Percentiles rank a stretch among this genome's conserved stretches.
phyloP scores from a whole-genome alignment of 148 eudicot species.

The Bassia scoparia region DNA sequence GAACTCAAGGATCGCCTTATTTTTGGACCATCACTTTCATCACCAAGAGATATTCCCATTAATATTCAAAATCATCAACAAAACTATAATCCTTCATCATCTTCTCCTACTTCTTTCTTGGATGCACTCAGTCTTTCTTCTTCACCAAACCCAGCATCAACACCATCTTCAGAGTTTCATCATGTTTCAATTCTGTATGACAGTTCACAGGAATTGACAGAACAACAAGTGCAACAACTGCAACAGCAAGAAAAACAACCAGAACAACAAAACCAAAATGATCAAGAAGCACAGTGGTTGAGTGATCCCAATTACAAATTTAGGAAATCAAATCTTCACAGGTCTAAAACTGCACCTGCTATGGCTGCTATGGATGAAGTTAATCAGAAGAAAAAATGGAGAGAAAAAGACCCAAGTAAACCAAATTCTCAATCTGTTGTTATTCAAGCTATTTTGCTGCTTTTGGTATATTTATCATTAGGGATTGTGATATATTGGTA shows the following conservation, averaged over 20 bases:
- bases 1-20: constrained; percentile 72
- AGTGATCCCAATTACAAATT: constrained; percentile 43
- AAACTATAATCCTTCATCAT: background rate
- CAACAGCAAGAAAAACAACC: background rate
- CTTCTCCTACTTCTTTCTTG: constrained; percentile 24
- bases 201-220: background rate
- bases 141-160: constrained; percentile 15
- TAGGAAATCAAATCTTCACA: constrained; percentile 48
- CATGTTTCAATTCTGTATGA: background rate
- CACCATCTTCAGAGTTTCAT: constrained; percentile 24
- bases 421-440: constrained; percentile 46
- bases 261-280: constrained; percentile 38
- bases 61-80: constrained; percentile 4
- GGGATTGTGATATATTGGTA: constrained; percentile 66
- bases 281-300: too few relatives aligned
- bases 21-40: constrained; percentile 46
- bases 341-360: constrained; percentile 93
- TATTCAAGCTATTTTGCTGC: constrained; percentile 57
- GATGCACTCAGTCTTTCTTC: constrained; percentile 40
- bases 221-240: background rate
- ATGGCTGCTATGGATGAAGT: constrained; percentile 71
- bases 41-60: constrained; percentile 13
- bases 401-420: constrained; percentile 29
- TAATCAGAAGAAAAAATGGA: constrained; percentile 17
- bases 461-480: constrained; percentile 61